Percentiles rank a stretch among this genome's conserved stretches.
Evolutionary conservation across 805 yeast genomes (phyloP).

Genomic region (Candida piceae): DNA sequence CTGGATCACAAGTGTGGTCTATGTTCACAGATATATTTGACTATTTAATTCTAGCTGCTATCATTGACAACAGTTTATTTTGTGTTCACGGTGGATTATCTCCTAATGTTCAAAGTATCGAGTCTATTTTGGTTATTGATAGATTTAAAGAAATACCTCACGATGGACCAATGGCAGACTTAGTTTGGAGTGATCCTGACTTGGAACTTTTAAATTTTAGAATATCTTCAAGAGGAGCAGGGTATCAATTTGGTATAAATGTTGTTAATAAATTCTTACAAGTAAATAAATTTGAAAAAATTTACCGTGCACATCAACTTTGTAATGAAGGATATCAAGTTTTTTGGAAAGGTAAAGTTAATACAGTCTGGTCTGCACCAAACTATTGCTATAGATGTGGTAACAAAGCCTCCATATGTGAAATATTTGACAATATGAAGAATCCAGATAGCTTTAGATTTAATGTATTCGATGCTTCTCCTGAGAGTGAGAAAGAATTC

Average conservation of each 20-base stretch:
- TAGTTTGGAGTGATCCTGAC: slow-evolving; percentile 99
- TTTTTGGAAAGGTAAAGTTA: slow-evolving; percentile 82
- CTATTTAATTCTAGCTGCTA: slow-evolving; percentile 80
- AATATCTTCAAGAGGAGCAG: slow-evolving; percentile 94
- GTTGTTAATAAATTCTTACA: slow-evolving; percentile 83
- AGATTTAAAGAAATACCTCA: slow-evolving; percentile 94
- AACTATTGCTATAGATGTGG: slow-evolving; percentile 97
- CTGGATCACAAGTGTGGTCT: slow-evolving; percentile 71
- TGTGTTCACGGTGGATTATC: slow-evolving; percentile 97
- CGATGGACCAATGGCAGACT: slow-evolving; percentile 98
- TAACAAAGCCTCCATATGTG: slow-evolving; percentile 94
- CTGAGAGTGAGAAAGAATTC: slow-evolving; percentile 73
- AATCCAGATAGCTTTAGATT: slow-evolving; percentile 61
- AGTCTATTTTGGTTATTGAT: slow-evolving; percentile 86
- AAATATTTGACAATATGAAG: slow-evolving; percentile 54
- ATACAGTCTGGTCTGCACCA: slow-evolving; percentile 99
- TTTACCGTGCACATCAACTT: slow-evolving; percentile 90
- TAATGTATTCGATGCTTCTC: slow-evolving; percentile 96
- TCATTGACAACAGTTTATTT: slow-evolving; percentile 83
- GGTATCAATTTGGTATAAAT: slow-evolving; percentile 89
- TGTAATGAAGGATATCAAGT: slow-evolving; percentile 96
- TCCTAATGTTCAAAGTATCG: slow-evolving; percentile 91
- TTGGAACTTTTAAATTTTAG: slow-evolving; percentile 74
- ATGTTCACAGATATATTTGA: slow-evolving; percentile 91
- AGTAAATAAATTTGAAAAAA: slow-evolving; percentile 72